Evolutionary conservation across 2,329 filamentous ascomycete genomes (phyloP).

Genomic region (Talaromyces sp.): DNA sequence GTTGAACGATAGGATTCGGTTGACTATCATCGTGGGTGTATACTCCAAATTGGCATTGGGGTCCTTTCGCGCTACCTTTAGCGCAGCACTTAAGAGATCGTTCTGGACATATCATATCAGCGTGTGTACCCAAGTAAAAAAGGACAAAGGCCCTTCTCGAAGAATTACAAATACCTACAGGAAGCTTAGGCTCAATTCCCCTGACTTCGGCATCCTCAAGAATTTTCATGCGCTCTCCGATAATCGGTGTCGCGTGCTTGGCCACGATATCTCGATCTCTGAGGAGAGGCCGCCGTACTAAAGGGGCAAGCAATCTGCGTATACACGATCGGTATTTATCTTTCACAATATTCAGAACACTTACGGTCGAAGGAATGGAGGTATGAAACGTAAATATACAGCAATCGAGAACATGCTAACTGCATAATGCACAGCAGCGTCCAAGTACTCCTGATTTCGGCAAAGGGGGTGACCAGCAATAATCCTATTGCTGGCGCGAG

Average conservation of each 20-base stretch:
- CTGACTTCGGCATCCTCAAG: background rate
- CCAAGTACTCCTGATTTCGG: background rate
- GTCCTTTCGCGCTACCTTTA: background rate
- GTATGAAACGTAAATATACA: background rate
- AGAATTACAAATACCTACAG: background rate
- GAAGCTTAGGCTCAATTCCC: background rate
- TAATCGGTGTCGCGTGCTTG: background rate
- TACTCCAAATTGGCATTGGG: background rate
- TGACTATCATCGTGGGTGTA: background rate
- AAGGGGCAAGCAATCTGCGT: background rate
- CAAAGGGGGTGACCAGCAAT: background rate
- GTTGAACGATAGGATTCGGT: background rate
- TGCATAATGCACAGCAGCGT: slow-evolving; percentile 1
- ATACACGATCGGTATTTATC: background rate
- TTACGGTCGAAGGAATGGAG: background rate
- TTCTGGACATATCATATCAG: background rate
- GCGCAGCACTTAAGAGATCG: background rate
- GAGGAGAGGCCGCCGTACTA: background rate
- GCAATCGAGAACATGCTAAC: slow-evolving; percentile 1
- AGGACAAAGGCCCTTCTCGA: background rate
- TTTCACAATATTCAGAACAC: background rate
- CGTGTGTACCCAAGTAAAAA: background rate
- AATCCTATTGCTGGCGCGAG: background rate
- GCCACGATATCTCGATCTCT: background rate
- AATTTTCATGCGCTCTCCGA: background rate